Evolutionary conservation across 225 moss, liverwort and hornwort species (phyloP), one percentile per base, ranked within the genome.

Genomic region (Sphagnum tenellum): DNA sequence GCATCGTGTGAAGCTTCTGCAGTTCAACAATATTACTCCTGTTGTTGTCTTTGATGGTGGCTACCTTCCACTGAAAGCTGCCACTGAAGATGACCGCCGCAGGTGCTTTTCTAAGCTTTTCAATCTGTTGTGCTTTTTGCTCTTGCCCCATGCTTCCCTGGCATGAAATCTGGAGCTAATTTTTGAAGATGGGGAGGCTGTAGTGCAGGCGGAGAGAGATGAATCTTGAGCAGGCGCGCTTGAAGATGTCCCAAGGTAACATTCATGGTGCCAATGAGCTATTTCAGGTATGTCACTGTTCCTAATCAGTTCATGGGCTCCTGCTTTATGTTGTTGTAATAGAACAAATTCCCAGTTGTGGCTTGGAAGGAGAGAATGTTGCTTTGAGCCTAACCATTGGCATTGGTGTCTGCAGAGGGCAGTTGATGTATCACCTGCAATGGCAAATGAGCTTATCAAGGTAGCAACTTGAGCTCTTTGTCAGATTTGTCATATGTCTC

Each of bases 1-100:
- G 71, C 77, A 81, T 52, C 80, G 77, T 46, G 75, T 85, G 46
- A 70, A 67, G 49, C 79, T 85, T 80, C 64, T 85, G 14, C 72
- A 64, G 59, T 78, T 72, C 64, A 75, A 85, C 71, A 69, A 71
- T 5, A 59, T 85, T 13, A 76, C 50, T 14, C 84, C 84, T 48
- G 73, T 85, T 48, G 73, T 85, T 47, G 84, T 85, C 8, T 85
- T 85, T 59, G 84, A 85, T 70, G 84, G 84, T 50, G 84, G 84
- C 56, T 72, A 66, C 48, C 74, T 85, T 58, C 84, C 84, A 48
- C 49, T 76, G 12, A 85, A 85, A 69, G 80, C 80, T 51, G 52
- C 69, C 13, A 85, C 84, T 2, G 70, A 77, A 61, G 53, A 73
- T 62, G 73, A 68, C 57, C 80, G 84, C 10, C 74, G 66, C 64